phyloP scores from a whole-genome alignment of 495 filamentous ascomycete genomes.

The Saxophila tyrrhenica region DNA sequence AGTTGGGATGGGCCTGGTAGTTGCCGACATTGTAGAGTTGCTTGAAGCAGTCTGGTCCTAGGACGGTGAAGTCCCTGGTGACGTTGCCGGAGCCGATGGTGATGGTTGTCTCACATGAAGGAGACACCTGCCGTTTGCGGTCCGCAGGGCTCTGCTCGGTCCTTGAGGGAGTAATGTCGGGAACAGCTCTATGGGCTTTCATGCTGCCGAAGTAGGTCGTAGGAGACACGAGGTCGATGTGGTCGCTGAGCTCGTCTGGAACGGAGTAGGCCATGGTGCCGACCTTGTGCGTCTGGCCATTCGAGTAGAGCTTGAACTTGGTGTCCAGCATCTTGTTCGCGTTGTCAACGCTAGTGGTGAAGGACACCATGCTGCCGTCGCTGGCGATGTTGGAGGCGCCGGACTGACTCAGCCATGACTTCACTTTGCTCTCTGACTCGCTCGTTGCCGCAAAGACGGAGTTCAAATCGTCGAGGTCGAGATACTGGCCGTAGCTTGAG shows the following conservation, averaged over 20 bases:
- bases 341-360: conserved; percentile 22
- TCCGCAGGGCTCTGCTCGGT: neutral
- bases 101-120: conserved; percentile 6
- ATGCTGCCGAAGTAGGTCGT: conserved; percentile 48
- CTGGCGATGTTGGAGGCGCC: conserved; percentile 23
- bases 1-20: conserved; percentile 30
- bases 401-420: conserved; percentile 23
- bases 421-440: conserved; percentile 19
- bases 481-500: conserved; percentile 49
- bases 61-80: neutral
- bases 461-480: conserved; percentile 42
- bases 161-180: neutral
- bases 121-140: neutral
- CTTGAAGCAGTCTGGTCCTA: conserved; percentile 43
- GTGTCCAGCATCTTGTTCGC: conserved; percentile 29
- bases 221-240: conserved; percentile 49
- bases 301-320: conserved; percentile 24
- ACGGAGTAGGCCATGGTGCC: conserved; percentile 55
- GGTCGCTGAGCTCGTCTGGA: conserved; percentile 40
- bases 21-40: conserved; percentile 46
- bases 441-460: conserved; percentile 21
- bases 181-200: conserved; percentile 1
- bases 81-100: neutral
- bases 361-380: conserved; percentile 29
- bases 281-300: conserved; percentile 17